A percentile compares a stretch with the other conserved stretches of the same genome.
Evolutionary conservation across 768 basidiomycete genomes (phyloP).

Genomic region (Xerocomellus chrysenteron): DNA sequence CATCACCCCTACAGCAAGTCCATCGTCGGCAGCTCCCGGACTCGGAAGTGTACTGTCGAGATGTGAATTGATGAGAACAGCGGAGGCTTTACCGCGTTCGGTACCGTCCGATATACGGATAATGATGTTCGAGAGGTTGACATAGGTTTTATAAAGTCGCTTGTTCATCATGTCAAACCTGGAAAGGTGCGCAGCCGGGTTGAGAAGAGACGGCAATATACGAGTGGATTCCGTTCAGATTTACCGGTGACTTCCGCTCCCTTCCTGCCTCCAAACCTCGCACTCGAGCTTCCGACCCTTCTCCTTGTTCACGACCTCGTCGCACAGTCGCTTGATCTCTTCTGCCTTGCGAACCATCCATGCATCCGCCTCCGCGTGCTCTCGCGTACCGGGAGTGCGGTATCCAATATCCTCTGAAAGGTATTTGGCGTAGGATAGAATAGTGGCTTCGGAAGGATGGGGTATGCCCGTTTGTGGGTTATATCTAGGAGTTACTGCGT

Average conservation of each 20-base stretch:
- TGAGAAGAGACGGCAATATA: not conserved
- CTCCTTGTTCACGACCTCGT: conserved; percentile 44
- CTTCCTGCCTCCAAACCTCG: conserved; percentile 88
- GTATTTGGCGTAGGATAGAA: conserved; percentile 60
- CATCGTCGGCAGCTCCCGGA: conserved; percentile 89
- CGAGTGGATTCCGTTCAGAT: conserved; percentile 22
- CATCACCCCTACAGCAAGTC: conserved; percentile 86
- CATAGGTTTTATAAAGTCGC: conserved; percentile 82
- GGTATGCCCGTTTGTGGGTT: conserved; percentile 58
- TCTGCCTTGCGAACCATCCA: conserved; percentile 77
- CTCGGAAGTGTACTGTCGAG: conserved; percentile 88
- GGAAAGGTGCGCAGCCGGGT: not conserved
- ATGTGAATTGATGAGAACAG: conserved; percentile 86
- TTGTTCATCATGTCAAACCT: conserved; percentile 94
- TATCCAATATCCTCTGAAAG: conserved; percentile 88
- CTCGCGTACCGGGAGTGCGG: conserved; percentile 86
- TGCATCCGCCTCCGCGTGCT: conserved; percentile 80
- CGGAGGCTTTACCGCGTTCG: conserved; percentile 68
- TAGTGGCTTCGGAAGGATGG: conserved; percentile 69
- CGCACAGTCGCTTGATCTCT: conserved; percentile 60
- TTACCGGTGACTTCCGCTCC: conserved; percentile 84
- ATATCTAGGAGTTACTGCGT: conserved; percentile 21
- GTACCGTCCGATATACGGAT: conserved; percentile 83
- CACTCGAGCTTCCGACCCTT: conserved; percentile 68
- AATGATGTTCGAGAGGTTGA: conserved; percentile 84